Conservation (phyloP, 1,284 basidiomycete genomes). For the Moesziomyces parantarcticus region DNA sequence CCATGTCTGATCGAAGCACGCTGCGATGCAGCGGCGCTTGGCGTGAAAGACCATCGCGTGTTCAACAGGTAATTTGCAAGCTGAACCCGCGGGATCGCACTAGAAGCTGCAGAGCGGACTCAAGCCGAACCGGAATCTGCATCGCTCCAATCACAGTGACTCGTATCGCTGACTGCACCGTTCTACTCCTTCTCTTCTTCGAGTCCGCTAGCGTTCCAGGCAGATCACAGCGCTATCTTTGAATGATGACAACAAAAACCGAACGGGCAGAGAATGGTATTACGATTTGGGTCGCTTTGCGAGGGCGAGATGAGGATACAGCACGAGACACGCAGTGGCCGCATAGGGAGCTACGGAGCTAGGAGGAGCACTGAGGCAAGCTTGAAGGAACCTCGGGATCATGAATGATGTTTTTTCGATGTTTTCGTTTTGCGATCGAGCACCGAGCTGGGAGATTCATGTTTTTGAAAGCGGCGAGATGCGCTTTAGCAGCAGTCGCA, state of each 20-base stretch:
- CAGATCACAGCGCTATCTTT: too few relatives aligned
- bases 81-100: not conserved
- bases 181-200: not conserved
- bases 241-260: too few relatives aligned
- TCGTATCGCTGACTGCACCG: not conserved
- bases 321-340: too few relatives aligned
- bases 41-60: not conserved
- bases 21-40: not conserved
- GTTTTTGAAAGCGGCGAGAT: not conserved
- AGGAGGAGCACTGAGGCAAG: too few relatives aligned
- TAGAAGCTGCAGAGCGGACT: not conserved
- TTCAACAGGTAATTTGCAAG: constrained; percentile 9
- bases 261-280: too few relatives aligned
- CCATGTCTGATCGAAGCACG: not conserved
- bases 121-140: not conserved
- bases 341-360: too few relatives aligned
- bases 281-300: too few relatives aligned
- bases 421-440: too few relatives aligned
- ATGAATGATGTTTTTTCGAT: too few relatives aligned
- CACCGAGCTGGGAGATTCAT: too few relatives aligned
- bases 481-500: constrained; percentile 51
- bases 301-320: too few relatives aligned
- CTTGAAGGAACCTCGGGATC: constrained; percentile 3
- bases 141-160: not conserved
- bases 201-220: too few relatives aligned